Evolutionary conservation across 352 stramenopile genomes (phyloP).

Genomic region (Aphanomyces invadans): DNA sequence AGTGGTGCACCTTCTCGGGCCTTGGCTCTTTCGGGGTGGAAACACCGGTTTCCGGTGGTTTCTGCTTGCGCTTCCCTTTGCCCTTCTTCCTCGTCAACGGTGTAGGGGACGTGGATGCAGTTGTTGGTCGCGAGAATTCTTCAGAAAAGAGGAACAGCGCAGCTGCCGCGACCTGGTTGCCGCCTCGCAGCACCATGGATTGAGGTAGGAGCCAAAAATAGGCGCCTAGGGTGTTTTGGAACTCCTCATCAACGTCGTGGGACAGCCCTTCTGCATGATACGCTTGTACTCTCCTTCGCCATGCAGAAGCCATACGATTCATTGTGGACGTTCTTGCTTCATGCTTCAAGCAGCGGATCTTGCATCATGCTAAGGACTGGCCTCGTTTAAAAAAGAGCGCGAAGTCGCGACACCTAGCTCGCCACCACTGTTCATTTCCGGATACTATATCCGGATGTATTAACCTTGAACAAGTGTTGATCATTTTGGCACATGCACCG

Average conservation of each 20-base stretch:
- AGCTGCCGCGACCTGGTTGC: neutral
- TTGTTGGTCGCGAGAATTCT: neutral
- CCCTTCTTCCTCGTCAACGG: neutral
- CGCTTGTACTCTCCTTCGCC: neutral
- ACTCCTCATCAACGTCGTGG: neutral
- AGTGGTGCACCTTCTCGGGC: too few relatives aligned
- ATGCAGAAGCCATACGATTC: neutral
- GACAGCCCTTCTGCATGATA: neutral
- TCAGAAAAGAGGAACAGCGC: neutral
- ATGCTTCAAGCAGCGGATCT: neutral
- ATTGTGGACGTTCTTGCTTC: too few relatives aligned
- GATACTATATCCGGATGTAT: neutral
- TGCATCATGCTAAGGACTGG: neutral
- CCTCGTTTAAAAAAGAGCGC: neutral
- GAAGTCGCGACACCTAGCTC: neutral
- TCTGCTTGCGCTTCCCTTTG: neutral
- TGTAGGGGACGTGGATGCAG: neutral
- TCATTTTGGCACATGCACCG: too few relatives aligned
- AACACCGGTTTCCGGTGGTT: neutral
- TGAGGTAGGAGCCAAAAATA: too few relatives aligned
- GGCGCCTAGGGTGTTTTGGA: neutral
- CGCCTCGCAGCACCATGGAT: neutral
- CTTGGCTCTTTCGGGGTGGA: too few relatives aligned
- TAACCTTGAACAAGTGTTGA: neutral
- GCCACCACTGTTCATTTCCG: neutral